phyloP scores from a whole-genome alignment of 1,284 basidiomycete species.

The Cutaneotrichosporon dermatis region DNA sequence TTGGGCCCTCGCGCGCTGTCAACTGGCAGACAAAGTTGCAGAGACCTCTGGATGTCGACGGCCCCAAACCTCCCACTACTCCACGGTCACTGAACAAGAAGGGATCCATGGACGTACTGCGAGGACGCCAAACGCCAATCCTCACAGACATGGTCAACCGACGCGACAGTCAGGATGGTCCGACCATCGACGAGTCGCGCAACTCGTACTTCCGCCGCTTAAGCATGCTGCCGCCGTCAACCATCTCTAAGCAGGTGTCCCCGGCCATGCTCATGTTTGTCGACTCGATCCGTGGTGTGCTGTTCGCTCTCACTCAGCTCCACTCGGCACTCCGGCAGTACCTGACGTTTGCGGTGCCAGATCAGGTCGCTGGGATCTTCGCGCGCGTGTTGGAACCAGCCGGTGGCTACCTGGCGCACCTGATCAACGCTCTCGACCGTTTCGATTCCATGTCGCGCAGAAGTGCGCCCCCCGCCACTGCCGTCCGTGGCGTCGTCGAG shows the following conservation, averaged over 20 bases:
- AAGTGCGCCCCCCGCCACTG: conserved; percentile 56
- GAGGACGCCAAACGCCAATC: conserved; percentile 1
- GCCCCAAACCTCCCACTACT: neutral
- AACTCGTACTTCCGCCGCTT: conserved; percentile 91
- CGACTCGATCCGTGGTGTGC: conserved; percentile 82
- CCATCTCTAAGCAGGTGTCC: conserved; percentile 67
- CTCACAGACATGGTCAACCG: conserved; percentile 1
- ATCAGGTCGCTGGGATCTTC: conserved; percentile 75
- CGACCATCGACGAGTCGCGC: conserved; percentile 64
- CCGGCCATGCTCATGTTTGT: conserved; percentile 67
- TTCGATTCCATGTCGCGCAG: conserved; percentile 81
- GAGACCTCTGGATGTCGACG: conserved; percentile 10
- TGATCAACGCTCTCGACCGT: conserved; percentile 85
- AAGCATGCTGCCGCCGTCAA: conserved; percentile 64
- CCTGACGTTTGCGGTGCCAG: conserved; percentile 76
- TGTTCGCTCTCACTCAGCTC: conserved; percentile 89
- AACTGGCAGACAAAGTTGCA: conserved; percentile 5
- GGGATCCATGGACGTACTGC: conserved; percentile 22
- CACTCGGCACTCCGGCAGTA: conserved; percentile 87
- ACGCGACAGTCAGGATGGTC: conserved; percentile 25
- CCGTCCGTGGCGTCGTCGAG: conserved; percentile 76
- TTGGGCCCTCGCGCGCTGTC: conserved; percentile 9
- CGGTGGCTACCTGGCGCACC: conserved; percentile 69
- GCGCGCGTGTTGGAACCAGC: conserved; percentile 81
- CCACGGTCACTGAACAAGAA: conserved; percentile 20